Conservation (phyloP, 1,284 basidiomycete species). For the Ustilago bromivora region DNA sequence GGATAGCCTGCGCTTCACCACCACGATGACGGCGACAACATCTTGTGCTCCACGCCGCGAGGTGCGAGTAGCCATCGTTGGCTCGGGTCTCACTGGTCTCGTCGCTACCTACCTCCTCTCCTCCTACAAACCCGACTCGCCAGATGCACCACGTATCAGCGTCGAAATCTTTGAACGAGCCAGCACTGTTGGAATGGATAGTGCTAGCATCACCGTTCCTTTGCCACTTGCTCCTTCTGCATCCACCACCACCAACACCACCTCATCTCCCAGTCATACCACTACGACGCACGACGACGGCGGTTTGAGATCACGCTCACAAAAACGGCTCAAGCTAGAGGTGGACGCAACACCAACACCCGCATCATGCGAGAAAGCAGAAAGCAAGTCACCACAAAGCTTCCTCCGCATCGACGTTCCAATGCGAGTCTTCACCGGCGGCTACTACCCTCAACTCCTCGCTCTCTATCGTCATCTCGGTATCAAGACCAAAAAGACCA, state of each 20-base stretch:
- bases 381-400: neutral
- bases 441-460: constrained; percentile 66
- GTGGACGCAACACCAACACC: neutral
- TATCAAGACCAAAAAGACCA: constrained; percentile 43
- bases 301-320: constrained; percentile 7
- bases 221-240: constrained; percentile 2
- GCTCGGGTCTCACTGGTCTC: constrained; percentile 86
- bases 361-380: neutral
- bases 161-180: constrained; percentile 63
- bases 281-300: neutral
- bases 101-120: constrained; percentile 88
- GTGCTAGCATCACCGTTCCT: constrained; percentile 59
- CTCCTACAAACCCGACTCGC: constrained; percentile 63
- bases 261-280: neutral
- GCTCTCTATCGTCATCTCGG: constrained; percentile 55
- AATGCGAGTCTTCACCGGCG: constrained; percentile 66
- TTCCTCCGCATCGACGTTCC: constrained; percentile 63
- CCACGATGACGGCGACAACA: constrained; percentile 5
- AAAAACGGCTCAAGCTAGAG: constrained; percentile 12
- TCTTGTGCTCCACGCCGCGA: constrained; percentile 2
- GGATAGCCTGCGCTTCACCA: neutral
- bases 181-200: constrained; percentile 63
- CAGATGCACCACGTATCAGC: constrained; percentile 1
- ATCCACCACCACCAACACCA: neutral
- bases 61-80: constrained; percentile 79